phyloP scores from a whole-genome alignment of 495 filamentous ascomycete genomes.

The Podospora pseudopauciseta region DNA sequence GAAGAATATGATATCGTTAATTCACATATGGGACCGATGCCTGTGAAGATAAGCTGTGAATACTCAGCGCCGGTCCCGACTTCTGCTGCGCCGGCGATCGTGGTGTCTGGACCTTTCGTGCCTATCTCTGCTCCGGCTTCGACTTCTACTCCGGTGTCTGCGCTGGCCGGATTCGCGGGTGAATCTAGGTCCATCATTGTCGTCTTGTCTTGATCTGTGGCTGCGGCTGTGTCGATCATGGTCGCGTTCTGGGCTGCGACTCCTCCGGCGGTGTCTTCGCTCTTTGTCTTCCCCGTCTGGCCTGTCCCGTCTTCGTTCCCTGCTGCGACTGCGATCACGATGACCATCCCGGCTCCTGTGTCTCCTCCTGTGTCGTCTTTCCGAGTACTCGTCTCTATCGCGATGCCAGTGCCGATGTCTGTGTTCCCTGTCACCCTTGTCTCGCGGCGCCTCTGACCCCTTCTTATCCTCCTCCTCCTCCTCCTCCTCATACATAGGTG shows the following conservation, averaged over 20 bases:
- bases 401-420: conserved; percentile 4
- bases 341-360: conserved; percentile 22
- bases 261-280: conserved; percentile 23
- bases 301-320: conserved; percentile 29
- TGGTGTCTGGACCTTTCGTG: conserved; percentile 7
- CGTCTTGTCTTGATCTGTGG: conserved; percentile 8
- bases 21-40: neutral
- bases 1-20: neutral
- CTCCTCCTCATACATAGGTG: conserved; percentile 15
- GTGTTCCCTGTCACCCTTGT: conserved; percentile 16
- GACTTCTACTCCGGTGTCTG: conserved; percentile 30
- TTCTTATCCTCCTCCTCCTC: conserved; percentile 9
- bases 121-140: conserved; percentile 21
- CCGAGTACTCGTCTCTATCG: conserved; percentile 17
- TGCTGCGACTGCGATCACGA: conserved; percentile 38
- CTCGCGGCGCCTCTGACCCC: conserved; percentile 13
- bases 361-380: conserved; percentile 14
- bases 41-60: neutral
- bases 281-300: conserved; percentile 14
- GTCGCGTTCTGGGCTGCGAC: conserved; percentile 28
- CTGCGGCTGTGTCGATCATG: conserved; percentile 14
- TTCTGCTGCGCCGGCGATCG: conserved; percentile 23
- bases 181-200: neutral
- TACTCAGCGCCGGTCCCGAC: neutral
- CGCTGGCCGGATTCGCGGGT: conserved; percentile 10